Conservation (phyloP, 352 stramenopile genomes). For the Pythium scleroteichum region DNA sequence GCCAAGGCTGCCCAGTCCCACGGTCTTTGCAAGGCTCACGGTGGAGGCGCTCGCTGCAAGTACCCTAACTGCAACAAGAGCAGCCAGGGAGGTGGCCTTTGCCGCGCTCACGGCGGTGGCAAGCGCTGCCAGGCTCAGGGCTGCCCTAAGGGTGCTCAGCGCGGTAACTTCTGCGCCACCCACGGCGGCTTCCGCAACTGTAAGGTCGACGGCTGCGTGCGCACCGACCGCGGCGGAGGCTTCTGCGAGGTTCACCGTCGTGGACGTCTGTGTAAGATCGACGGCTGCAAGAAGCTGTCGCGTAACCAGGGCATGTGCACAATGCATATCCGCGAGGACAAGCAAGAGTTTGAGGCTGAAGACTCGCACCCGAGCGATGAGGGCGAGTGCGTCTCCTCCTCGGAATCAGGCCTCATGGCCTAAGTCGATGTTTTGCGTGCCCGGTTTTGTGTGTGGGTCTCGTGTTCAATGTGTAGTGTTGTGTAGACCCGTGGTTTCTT, state of each 20-base stretch:
- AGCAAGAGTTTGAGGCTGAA: constrained; percentile 44
- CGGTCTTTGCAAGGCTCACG: constrained; percentile 83
- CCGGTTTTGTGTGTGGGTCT: background rate
- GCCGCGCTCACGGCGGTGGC: constrained; percentile 70
- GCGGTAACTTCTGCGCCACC: constrained; percentile 83
- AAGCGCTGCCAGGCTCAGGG: constrained; percentile 73
- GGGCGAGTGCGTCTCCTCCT: constrained; percentile 15
- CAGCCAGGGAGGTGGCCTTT: constrained; percentile 72
- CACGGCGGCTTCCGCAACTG: constrained; percentile 88
- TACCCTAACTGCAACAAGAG: constrained; percentile 84
- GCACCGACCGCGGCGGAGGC: constrained; percentile 78
- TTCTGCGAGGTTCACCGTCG: constrained; percentile 87
- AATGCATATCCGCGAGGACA: constrained; percentile 88
- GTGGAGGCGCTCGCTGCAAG: constrained; percentile 81
- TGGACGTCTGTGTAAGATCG: constrained; percentile 77
- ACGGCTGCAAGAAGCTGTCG: constrained; percentile 87
- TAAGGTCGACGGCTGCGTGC: constrained; percentile 81
- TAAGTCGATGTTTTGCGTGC: constrained; percentile 10
- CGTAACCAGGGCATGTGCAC: constrained; percentile 89
- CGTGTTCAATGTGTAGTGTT: background rate
- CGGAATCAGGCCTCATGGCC: constrained; percentile 12
- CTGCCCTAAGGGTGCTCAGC: constrained; percentile 80
- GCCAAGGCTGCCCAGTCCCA: constrained; percentile 86
- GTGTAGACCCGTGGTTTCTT: background rate
- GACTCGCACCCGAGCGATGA: constrained; percentile 13